These are phyloP conservation scores for Arthrobotrys sinensis DNA, from an alignment of 2,329 filamentous ascomycete species.

Conservation along the genomic window DNA sequence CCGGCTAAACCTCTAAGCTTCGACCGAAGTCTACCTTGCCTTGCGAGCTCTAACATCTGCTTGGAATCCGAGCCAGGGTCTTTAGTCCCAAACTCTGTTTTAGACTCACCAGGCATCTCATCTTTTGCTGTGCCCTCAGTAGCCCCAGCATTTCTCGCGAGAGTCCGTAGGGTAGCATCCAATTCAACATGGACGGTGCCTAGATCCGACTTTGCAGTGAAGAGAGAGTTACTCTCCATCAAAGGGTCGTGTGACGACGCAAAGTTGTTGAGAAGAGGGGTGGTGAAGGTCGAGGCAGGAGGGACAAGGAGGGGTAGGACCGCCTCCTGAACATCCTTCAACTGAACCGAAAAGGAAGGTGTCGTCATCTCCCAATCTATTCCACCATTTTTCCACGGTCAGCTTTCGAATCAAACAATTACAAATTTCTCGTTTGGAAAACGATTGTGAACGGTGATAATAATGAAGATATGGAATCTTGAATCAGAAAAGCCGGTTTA, in stretches of 20 bases:
- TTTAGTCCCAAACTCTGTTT: constrained; percentile 17
- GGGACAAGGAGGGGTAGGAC: constrained; percentile 62
- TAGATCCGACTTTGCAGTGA: constrained; percentile 61
- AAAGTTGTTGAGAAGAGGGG: constrained; percentile 63
- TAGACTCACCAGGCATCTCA: constrained; percentile 27
- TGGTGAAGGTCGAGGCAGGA: constrained; percentile 61
- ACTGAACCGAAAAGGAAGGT: constrained; percentile 49
- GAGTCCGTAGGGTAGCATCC: constrained; percentile 57
- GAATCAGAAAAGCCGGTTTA: constrained; percentile 62
- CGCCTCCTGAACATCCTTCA: constrained; percentile 49
- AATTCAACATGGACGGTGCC: constrained; percentile 63
- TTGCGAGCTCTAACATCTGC: constrained; percentile 57
- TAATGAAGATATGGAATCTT: constrained; percentile 4
- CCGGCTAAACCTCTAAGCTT: constrained; percentile 56
- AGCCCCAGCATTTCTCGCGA: constrained; percentile 41
- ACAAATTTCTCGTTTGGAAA: background rate
- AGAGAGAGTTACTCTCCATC: constrained; percentile 62
- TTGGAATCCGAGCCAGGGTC: constrained; percentile 29
- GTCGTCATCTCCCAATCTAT: constrained; percentile 44
- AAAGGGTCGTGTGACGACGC: constrained; percentile 62
- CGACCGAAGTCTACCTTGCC: constrained; percentile 61
- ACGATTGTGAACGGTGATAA: constrained; percentile 3
- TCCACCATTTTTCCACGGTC: background rate
- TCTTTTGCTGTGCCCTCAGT: constrained; percentile 43
- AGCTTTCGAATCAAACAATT: constrained; percentile 2